Base-by-base conservation (phyloP, 345 rosid species). In the Corymbia maculata region DNA sequence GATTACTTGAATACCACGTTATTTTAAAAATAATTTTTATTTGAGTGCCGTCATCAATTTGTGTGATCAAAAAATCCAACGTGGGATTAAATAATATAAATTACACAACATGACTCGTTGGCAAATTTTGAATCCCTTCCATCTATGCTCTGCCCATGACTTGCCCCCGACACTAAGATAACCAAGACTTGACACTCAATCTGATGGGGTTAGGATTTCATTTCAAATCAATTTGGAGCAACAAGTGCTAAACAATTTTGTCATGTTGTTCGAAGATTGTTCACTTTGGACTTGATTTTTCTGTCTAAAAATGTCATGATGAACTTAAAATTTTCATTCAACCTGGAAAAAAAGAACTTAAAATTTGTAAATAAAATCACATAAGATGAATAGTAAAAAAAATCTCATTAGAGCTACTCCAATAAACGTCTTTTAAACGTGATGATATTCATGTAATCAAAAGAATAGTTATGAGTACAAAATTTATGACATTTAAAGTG, bases 1-100 rank as follows among this genome's bases (percentile, higher is more conserved):
- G 1, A 16, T n/a, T 3, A 0, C 24, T 5, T 0, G 2, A 68
- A 68, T 8, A 22, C 45, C 42, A 68, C 6, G 2, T 64, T n/a
- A 7, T 14, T n/a, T n/a, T 36, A 36, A 36, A 13, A 64, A n/a
- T 4, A n/a, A 13, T 0, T 1, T 64, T 64, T 64, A n/a, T 13
- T 64, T n/a, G 32, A 26, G 8, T n/a, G 2, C 36, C 4, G 13
- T 28, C 6, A 13, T 4, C 19, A 0, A 13, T 64, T n/a, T 64
- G 9, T n/a, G 17, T 13, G 8, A 16, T 64, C 4, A 7, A 64
- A 64, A 15, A 66, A 66, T 6, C 0, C 2, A 1, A 14, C 1
- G 5, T 30, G 5, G 6, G 17, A 3, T 64, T 28, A 28, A 13
- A 28, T 28, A 26, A 6, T 13, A 3, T 28, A 13, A 28, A 28